Evolutionary conservation across 2,329 filamentous ascomycete species (phyloP), one percentile per base, ranked within the genome.

Genomic region (Paracoccidioides brasiliensis): DNA sequence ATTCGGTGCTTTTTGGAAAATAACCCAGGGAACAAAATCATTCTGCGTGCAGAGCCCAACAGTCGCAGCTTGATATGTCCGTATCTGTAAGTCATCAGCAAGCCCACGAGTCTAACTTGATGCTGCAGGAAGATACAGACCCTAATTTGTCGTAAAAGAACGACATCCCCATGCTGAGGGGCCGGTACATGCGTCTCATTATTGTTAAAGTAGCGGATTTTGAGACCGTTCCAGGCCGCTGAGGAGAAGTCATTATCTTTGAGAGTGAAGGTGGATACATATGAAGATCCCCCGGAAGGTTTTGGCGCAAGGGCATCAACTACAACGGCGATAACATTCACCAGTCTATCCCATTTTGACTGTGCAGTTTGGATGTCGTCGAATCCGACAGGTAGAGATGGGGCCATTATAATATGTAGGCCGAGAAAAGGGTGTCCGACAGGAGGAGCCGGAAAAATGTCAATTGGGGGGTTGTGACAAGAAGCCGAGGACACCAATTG

Each of bases 281-380:
- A 79, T 77, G 86, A 84, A 30, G 67, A 63, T 28, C 79, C 77
- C 54, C 58, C 72, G 0, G 82, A 82, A 9, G 66, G 55, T 0
- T 73, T 74, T 0, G 81, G 79, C 0, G 75, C 69, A 56, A 80
- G 76, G 51, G 76, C 77, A 62, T 91, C 86, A 53, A 81, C 80
- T 3, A 91, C 79, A 4, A 91, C 69, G 1, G 88, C 90, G 52
- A 89, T 78, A 43, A 93, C 71, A 69, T 75, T 84, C 59, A 83
- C 73, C 5, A 33, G 65, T 59, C 32, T 61, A 14, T 7, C 60
- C 49, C 48, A 53, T n/a, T 14, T 7, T 8, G 33, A 54, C 37
- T 42, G 45, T 15, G 58, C 59, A 9, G 56, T 56, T 15, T 42
- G 22, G 35, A 59, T 52, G 28, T 42, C 43, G 5, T 45, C 45